These are phyloP conservation scores for Candida buenavistaensis DNA, from an alignment of 1,139 yeast species.

Conservation along the genomic window DNA sequence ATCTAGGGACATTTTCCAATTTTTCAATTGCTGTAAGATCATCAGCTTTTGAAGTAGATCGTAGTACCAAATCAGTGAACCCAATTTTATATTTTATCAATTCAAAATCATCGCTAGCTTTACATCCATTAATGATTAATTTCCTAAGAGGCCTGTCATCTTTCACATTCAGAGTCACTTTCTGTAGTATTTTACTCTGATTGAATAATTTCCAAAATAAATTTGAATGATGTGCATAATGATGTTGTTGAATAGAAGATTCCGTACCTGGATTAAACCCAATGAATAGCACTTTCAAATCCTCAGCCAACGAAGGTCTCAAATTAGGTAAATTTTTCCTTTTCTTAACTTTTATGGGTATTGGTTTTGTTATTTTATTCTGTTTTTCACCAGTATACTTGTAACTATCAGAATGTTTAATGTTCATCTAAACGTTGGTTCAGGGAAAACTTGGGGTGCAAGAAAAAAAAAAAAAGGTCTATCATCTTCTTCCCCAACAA, in stretches of 20 bases:
- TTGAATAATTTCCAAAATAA: slow-evolving; percentile 68
- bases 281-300: slow-evolving; percentile 52
- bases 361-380: neutral
- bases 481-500: neutral
- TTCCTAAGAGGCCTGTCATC: slow-evolving; percentile 3
- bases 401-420: too few relatives aligned
- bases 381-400: too few relatives aligned
- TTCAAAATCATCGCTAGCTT: slow-evolving; percentile 47
- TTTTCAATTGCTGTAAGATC: slow-evolving; percentile 57
- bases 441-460: too few relatives aligned
- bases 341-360: neutral
- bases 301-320: slow-evolving; percentile 33
- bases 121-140: slow-evolving; percentile 35
- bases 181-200: slow-evolving; percentile 46
- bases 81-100: slow-evolving; percentile 55
- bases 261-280: slow-evolving; percentile 77
- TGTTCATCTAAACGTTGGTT: too few relatives aligned
- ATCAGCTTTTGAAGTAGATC: slow-evolving; percentile 63
- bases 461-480: neutral
- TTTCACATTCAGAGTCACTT: slow-evolving; percentile 14
- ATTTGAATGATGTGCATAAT: slow-evolving; percentile 73
- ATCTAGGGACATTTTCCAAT: slow-evolving; percentile 52
- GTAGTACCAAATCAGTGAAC: slow-evolving; percentile 66
- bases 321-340: slow-evolving; percentile 23
- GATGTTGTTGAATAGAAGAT: slow-evolving; percentile 65